Conservation (phyloP, 306 rosid species). For the Lathyrus oleraceus region DNA sequence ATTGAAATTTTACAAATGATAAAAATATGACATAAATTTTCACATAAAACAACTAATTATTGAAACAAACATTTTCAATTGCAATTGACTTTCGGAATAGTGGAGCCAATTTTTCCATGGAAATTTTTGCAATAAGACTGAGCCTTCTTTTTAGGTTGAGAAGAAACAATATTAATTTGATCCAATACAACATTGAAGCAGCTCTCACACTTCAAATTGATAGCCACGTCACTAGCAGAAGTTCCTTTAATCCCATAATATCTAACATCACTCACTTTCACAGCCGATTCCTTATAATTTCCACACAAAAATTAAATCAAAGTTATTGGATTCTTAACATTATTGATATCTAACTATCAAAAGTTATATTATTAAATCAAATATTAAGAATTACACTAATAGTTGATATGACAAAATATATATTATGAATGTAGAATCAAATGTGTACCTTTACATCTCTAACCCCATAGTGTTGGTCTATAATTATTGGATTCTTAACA, state of each 20-base stretch:
- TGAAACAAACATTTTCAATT: neutral
- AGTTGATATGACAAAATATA: neutral
- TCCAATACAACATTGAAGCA: conserved; percentile 36
- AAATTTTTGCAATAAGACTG: conserved; percentile 16
- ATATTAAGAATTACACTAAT: neutral
- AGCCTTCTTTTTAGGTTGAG: neutral
- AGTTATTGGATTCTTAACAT: too few species aligned
- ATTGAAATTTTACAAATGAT: neutral
- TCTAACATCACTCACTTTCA: conserved; percentile 39
- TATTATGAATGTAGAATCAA: neutral
- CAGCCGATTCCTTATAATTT: neutral
- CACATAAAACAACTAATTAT: neutral
- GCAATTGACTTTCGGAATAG: neutral
- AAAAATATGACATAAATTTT: neutral
- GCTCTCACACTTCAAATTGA: conserved; percentile 26
- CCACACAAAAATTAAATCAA: neutral
- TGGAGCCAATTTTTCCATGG: neutral
- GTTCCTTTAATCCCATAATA: conserved; percentile 39
- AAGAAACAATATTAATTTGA: conserved; percentile 5
- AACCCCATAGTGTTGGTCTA: conserved; percentile 32
- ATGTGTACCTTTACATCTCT: neutral
- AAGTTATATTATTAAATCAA: neutral
- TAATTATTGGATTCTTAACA: conserved; percentile 31
- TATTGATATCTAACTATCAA: neutral
- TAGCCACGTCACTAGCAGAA: neutral